phyloP scores from a whole-genome alignment of 164 flowering plant genomes.

The Magnolia sinica region DNA sequence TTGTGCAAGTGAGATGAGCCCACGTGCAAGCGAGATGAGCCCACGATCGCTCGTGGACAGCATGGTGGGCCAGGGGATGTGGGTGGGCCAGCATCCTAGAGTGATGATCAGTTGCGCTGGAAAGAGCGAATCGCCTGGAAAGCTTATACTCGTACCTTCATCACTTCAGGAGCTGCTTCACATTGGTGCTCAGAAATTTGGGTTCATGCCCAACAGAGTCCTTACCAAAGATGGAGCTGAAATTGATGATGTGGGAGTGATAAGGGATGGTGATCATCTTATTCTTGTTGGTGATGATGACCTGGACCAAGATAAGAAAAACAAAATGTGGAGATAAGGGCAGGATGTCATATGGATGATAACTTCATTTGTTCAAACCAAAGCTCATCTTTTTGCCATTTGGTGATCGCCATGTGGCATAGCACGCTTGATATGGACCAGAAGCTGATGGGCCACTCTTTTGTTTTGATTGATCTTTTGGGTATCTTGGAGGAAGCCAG shows the following conservation, averaged over 20 bases:
- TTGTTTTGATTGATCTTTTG: too few species aligned
- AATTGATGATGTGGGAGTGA: slow-evolving; percentile 58
- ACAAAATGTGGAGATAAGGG: neutral
- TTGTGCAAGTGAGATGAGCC: slow-evolving; percentile 30
- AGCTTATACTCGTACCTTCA: slow-evolving; percentile 60
- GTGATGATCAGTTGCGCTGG: slow-evolving; percentile 58
- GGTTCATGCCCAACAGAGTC: slow-evolving; percentile 39
- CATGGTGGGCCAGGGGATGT: neutral
- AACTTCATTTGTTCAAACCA: neutral
- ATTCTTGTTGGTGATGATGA: slow-evolving; percentile 38
- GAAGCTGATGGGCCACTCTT: too few species aligned
- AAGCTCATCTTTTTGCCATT: neutral
- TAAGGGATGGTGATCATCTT: slow-evolving; percentile 88
- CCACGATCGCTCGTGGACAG: slow-evolving; percentile 11
- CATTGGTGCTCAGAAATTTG: slow-evolving; percentile 53
- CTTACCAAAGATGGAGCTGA: slow-evolving; percentile 52
- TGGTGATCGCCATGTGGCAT: neutral
- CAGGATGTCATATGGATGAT: neutral
- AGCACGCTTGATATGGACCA: too few species aligned
- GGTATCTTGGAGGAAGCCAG: too few species aligned
- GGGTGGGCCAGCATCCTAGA: slow-evolving; percentile 30
- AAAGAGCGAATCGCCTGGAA: slow-evolving; percentile 39
- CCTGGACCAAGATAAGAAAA: neutral
- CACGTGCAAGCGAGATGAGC: slow-evolving; percentile 32
- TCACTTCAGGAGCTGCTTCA: slow-evolving; percentile 53